Evolutionary conservation across 176 grass and related monocot species (phyloP).

Genomic region (Pharus latifolius): DNA sequence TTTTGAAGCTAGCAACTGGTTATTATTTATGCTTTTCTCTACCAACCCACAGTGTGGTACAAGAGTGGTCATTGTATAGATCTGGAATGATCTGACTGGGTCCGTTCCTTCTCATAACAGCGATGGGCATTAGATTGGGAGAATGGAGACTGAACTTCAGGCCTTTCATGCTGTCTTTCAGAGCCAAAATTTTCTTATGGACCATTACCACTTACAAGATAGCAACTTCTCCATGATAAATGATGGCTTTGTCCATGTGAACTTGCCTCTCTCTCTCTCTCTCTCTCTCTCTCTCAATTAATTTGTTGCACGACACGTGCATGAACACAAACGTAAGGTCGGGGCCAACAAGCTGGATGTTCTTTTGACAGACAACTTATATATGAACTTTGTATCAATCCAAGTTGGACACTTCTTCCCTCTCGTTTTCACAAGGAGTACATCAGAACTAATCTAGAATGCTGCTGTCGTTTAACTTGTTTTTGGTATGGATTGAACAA

Average conservation of each 20-base stretch:
- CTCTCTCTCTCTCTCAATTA: too few species aligned
- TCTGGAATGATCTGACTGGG: background rate
- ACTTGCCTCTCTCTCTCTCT: background rate
- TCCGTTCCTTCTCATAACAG: background rate
- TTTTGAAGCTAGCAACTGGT: background rate
- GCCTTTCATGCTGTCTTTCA: background rate
- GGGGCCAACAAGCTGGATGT: background rate
- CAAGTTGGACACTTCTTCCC: background rate
- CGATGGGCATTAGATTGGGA: background rate
- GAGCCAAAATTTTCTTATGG: background rate
- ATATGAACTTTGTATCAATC: background rate
- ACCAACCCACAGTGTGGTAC: background rate
- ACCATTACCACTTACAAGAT: background rate
- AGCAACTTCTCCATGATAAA: background rate
- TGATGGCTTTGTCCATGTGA: background rate
- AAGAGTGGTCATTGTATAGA: background rate
- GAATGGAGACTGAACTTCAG: background rate
- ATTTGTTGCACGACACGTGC: background rate
- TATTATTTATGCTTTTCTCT: background rate
- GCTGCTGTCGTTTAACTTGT: too few species aligned
- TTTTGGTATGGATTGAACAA: too few species aligned
- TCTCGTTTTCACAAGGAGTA: too few species aligned
- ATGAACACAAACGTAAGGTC: background rate
- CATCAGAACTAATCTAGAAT: too few species aligned
- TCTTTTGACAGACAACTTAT: too few species aligned